These are phyloP conservation scores for Naumovozyma dairenensis DNA, from an alignment of 805 yeast species.

Conservation along the genomic window DNA sequence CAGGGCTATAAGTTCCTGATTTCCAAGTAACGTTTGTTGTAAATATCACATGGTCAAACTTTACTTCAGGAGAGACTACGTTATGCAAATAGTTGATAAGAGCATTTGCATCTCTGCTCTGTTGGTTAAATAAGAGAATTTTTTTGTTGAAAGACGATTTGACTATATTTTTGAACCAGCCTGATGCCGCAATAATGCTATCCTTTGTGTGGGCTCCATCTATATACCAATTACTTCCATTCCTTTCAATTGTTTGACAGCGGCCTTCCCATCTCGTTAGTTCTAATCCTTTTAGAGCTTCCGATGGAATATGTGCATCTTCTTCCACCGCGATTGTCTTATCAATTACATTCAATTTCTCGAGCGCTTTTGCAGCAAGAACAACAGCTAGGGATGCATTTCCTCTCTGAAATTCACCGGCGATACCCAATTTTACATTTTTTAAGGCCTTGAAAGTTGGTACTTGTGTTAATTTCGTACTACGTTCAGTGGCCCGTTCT, in stretches of 20 bases:
- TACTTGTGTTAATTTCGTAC: slow-evolving; percentile 43
- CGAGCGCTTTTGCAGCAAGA: slow-evolving; percentile 53
- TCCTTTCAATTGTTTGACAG: slow-evolving; percentile 58
- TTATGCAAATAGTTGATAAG: slow-evolving; percentile 47
- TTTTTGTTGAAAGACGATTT: slow-evolving; percentile 15
- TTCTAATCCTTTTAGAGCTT: slow-evolving; percentile 50
- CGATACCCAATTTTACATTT: slow-evolving; percentile 50
- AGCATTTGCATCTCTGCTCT: slow-evolving; percentile 72
- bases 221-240: slow-evolving; percentile 57
- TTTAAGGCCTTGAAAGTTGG: slow-evolving; percentile 32
- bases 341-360: slow-evolving; percentile 35
- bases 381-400: slow-evolving; percentile 86
- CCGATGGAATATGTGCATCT: slow-evolving; percentile 33
- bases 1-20: slow-evolving; percentile 67
- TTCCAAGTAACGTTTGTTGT: slow-evolving; percentile 91
- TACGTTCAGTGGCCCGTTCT: slow-evolving; percentile 60
- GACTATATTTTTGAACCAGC: slow-evolving; percentile 51
- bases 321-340: slow-evolving; percentile 11
- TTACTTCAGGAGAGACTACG: slow-evolving; percentile 32
- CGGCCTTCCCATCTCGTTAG: slow-evolving; percentile 89
- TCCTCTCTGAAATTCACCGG: slow-evolving; percentile 73
- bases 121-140: slow-evolving; percentile 84
- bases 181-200: slow-evolving; percentile 69
- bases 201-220: slow-evolving; percentile 97
- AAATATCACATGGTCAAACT: slow-evolving; percentile 71